A percentile compares a stretch with the other conserved stretches of the same genome.
Conservation (phyloP, 208 protist species). For the Novymonas esmeraldas region DNA sequence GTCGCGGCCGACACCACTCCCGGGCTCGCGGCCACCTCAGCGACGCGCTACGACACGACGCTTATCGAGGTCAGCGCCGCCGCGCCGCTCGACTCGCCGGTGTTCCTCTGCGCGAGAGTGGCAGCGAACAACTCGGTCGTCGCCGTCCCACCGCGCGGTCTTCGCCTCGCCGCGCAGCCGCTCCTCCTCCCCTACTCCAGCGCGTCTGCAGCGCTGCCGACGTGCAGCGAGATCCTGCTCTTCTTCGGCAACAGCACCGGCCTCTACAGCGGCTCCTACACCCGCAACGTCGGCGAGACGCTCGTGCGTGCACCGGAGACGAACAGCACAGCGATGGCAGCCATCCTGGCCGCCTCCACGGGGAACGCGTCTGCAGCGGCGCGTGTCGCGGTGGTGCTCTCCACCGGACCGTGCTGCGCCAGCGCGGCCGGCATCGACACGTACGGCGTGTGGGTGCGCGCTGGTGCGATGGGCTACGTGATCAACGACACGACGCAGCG, state of each 20-base stretch:
- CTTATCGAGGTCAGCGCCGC: conserved; percentile 5
- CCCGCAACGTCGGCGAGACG: conserved; percentile 7
- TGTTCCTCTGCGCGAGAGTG: conserved; percentile 25
- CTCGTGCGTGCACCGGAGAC: not conserved
- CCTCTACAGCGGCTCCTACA: conserved; percentile 2
- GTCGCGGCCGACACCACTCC: too few species aligned
- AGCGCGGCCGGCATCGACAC: not conserved
- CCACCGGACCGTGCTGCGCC: conserved; percentile 5
- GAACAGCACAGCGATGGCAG: not conserved
- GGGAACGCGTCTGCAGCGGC: not conserved
- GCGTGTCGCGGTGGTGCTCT: conserved; percentile 2
- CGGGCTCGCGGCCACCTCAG: not conserved
- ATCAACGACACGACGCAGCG: conserved; percentile 20
- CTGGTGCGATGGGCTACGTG: conserved; percentile 10
- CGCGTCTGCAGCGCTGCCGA: not conserved
- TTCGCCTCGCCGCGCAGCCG: conserved; percentile 12
- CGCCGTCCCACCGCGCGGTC: conserved; percentile 1
- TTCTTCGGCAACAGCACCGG: conserved; percentile 16
- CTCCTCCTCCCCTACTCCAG: conserved; percentile 11
- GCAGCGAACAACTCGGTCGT: conserved; percentile 18
- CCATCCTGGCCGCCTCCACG: not conserved
- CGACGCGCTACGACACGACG: not conserved
- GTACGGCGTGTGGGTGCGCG: conserved; percentile 13
- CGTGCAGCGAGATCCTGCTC: conserved; percentile 23
- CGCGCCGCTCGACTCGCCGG: not conserved